Conservation (phyloP, 78 protist genomes). For the Tieghemostelium lacteum region DNA sequence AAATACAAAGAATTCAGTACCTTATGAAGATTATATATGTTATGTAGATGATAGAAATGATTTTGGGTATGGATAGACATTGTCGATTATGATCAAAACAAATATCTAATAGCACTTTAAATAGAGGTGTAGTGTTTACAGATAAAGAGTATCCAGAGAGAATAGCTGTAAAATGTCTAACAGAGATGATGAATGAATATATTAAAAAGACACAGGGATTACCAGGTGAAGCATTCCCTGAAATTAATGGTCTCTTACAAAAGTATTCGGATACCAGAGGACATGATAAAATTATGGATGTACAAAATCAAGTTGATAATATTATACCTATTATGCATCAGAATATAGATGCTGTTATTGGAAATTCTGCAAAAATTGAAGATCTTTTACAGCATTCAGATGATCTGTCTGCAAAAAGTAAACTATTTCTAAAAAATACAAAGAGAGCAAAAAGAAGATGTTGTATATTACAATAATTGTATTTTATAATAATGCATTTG, state of each 20-base stretch:
- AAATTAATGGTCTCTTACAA: background rate
- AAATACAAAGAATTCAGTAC: conserved; percentile 45
- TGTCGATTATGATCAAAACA: too few species aligned
- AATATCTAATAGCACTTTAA: background rate
- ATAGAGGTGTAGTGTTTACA: conserved; percentile 67
- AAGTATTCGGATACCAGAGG: conserved; percentile 26
- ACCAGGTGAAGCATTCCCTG: conserved; percentile 45
- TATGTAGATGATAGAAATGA: conserved; percentile 66
- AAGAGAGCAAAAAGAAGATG: conserved; percentile 74
- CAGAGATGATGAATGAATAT: conserved; percentile 62
- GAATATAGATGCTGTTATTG: conserved; percentile 59
- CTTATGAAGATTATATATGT: conserved; percentile 67
- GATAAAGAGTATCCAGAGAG: conserved; percentile 78
- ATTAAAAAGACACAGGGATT: conserved; percentile 38
- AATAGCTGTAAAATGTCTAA: conserved; percentile 42
- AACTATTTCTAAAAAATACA: conserved; percentile 57
- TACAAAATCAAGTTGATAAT: conserved; percentile 69
- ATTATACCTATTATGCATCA: conserved; percentile 57
- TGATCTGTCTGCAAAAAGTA: conserved; percentile 58
- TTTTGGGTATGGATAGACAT: conserved; percentile 38
- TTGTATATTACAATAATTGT: conserved; percentile 46
- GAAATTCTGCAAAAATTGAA: conserved; percentile 58
- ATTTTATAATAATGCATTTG: background rate
- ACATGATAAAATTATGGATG: conserved; percentile 25
- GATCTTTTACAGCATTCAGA: conserved; percentile 37